A percentile compares a stretch with the other conserved stretches of the same genome.
phyloP scores from a whole-genome alignment of 139 green algal genomes.

The Tetraselmis chui region DNA sequence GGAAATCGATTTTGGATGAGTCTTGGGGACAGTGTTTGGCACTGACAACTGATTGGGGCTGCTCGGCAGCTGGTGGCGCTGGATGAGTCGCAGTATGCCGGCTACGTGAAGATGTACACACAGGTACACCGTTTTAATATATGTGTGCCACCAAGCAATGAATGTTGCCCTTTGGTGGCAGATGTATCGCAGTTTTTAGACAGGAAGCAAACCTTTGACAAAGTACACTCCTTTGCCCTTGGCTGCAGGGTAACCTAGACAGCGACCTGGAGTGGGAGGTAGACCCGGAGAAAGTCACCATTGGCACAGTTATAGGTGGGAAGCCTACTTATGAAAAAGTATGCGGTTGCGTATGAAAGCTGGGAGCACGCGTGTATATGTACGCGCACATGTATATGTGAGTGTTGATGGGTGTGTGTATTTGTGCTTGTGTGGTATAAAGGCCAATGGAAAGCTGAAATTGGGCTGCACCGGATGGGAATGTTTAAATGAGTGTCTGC shows the following conservation, averaged over 20 bases:
- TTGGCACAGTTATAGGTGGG: slow-evolving; percentile 17
- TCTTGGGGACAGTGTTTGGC: too few species aligned
- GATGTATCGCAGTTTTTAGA: too few species aligned
- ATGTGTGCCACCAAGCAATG: not conserved
- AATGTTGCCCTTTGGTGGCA: not conserved
- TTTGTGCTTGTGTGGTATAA: too few species aligned
- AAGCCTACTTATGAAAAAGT: not conserved
- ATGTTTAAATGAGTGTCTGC: too few species aligned
- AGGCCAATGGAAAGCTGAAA: too few species aligned
- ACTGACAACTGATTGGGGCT: too few species aligned
- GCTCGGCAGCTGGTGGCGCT: slow-evolving; percentile 59
- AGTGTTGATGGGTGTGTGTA: too few species aligned
- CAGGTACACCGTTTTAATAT: not conserved
- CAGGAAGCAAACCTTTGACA: too few species aligned
- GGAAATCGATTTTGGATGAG: too few species aligned
- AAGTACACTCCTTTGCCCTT: not conserved
- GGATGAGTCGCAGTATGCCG: slow-evolving; percentile 41
- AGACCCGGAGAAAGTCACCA: slow-evolving; percentile 60
- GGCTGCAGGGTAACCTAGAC: not conserved
- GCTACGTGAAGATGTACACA: slow-evolving; percentile 42
- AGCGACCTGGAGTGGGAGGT: slow-evolving; percentile 60
- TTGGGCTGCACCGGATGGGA: too few species aligned
- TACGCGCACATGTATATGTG: too few species aligned
- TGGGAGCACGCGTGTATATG: not conserved
- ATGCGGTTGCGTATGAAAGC: not conserved